Evolutionary conservation across 805 yeast species (phyloP).

Genomic region (Debaryomyces hansenii): DNA sequence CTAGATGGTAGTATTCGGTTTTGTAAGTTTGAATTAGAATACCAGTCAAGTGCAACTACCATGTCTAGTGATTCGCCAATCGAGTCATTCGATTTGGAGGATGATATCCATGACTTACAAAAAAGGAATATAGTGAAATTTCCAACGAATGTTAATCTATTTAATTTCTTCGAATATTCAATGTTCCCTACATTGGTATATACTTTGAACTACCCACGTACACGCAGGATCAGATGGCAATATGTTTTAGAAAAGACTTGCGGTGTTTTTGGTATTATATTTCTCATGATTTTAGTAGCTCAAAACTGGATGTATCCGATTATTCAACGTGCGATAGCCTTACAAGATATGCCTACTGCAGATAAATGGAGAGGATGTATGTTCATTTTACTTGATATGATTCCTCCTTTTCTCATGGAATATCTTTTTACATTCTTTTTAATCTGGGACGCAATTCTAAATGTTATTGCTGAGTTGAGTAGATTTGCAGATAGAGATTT

Average conservation of each 20-base stretch:
- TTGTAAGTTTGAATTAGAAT: conserved; percentile 68
- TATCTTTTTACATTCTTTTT: conserved; percentile 80
- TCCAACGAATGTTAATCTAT: conserved; percentile 68
- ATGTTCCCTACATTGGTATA: conserved; percentile 90
- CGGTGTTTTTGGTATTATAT: conserved; percentile 86
- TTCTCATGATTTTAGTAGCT: conserved; percentile 77
- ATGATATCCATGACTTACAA: conserved; percentile 7
- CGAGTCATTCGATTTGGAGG: conserved; percentile 9
- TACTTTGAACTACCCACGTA: conserved; percentile 80
- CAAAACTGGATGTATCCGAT: conserved; percentile 75
- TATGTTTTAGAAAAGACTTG: conserved; percentile 67
- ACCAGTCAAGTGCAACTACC: conserved; percentile 45
- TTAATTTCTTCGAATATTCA: conserved; percentile 72
- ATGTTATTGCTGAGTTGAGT: conserved; percentile 86
- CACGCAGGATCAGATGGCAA: conserved; percentile 61
- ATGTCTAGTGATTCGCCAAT: conserved; percentile 8
- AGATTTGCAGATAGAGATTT: conserved; percentile 87
- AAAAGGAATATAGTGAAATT: conserved; percentile 37
- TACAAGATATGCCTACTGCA: conserved; percentile 49
- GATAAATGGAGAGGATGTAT: conserved; percentile 52
- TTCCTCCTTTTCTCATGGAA: conserved; percentile 76
- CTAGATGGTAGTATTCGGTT: conserved; percentile 57
- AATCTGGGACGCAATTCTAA: conserved; percentile 94
- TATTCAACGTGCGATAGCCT: conserved; percentile 56
- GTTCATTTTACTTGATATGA: conserved; percentile 63